A percentile compares a stretch with the other conserved stretches of the same genome.
These are phyloP conservation scores for Xylariaceae sp. DNA, from an alignment of 2,329 filamentous ascomycete genomes.

Conservation along the genomic window DNA sequence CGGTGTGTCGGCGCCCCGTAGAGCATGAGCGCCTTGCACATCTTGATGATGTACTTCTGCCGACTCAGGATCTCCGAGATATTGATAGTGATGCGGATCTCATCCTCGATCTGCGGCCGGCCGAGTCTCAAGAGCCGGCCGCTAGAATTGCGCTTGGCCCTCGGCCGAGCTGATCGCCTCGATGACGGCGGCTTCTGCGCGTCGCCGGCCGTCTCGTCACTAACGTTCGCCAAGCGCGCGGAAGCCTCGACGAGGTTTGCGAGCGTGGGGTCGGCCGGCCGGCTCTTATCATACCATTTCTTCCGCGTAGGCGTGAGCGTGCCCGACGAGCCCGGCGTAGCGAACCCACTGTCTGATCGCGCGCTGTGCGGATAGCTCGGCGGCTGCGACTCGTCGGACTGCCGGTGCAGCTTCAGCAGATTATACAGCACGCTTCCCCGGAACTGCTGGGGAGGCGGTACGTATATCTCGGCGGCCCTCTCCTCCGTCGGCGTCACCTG, in stretches of 20 bases:
- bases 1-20: slow-evolving; percentile 89
- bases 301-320: slow-evolving; percentile 38
- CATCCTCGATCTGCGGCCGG: slow-evolving; percentile 39
- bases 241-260: slow-evolving; percentile 45
- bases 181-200: background rate
- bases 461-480: slow-evolving; percentile 37
- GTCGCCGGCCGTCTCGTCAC: slow-evolving; percentile 11
- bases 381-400: slow-evolving; percentile 26
- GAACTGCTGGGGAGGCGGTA: slow-evolving; percentile 38
- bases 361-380: slow-evolving; percentile 25
- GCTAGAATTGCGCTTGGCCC: slow-evolving; percentile 35
- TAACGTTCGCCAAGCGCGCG: slow-evolving; percentile 36
- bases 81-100: slow-evolving; percentile 42
- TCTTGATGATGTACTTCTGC: slow-evolving; percentile 75
- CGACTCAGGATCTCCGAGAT: slow-evolving; percentile 67
- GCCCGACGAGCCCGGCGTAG: slow-evolving; percentile 37
- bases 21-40: slow-evolving; percentile 81
- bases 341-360: slow-evolving; percentile 29
- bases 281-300: slow-evolving; percentile 46
- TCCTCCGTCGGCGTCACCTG: slow-evolving; percentile 31
- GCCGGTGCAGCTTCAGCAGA: slow-evolving; percentile 43
- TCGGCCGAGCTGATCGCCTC: slow-evolving; percentile 25
- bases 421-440: slow-evolving; percentile 43
- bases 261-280: slow-evolving; percentile 40
- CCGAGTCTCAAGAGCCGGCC: slow-evolving; percentile 32